These are phyloP conservation scores for Colletotrichum liaoningense DNA, from an alignment of 2,329 filamentous ascomycete genomes.

Conservation along the genomic window DNA sequence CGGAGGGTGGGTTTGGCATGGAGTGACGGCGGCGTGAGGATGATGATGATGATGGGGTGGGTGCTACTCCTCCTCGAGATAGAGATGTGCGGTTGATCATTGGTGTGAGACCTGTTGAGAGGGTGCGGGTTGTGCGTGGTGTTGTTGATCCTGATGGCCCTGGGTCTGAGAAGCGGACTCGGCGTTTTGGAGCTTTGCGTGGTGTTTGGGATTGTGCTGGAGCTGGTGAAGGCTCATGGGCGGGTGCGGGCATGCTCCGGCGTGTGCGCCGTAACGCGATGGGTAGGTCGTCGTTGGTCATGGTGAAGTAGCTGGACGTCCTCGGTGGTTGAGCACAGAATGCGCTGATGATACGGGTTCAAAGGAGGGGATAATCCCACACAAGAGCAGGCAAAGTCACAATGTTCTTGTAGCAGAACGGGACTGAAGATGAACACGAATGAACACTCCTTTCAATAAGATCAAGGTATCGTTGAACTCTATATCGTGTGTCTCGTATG, in stretches of 20 bases:
- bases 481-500: constrained; percentile 7
- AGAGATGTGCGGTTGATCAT: constrained; percentile 66
- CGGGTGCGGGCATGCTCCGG: constrained; percentile 47
- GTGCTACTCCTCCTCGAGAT: neutral
- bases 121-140: constrained; percentile 36
- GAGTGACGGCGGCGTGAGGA: constrained; percentile 61
- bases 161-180: constrained; percentile 71
- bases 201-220: constrained; percentile 24
- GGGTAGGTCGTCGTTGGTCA: constrained; percentile 58
- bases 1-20: constrained; percentile 29
- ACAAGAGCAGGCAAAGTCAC: neutral
- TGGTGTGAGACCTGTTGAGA: constrained; percentile 66
- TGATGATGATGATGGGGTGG: constrained; percentile 40
- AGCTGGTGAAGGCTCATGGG: neutral
- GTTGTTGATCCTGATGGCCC: constrained; percentile 49
- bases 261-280: constrained; percentile 67
- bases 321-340: neutral
- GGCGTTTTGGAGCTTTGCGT: constrained; percentile 50
- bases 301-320: constrained; percentile 35
- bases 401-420: neutral
- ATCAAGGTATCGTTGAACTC: too few species aligned
- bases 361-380: neutral
- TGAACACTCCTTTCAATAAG: neutral
- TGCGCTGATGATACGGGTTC: neutral
- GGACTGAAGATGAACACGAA: neutral